These are phyloP conservation scores for Peribolospora baueri DNA, from an alignment of 768 basidiomycete species.

Conservation along the genomic window DNA sequence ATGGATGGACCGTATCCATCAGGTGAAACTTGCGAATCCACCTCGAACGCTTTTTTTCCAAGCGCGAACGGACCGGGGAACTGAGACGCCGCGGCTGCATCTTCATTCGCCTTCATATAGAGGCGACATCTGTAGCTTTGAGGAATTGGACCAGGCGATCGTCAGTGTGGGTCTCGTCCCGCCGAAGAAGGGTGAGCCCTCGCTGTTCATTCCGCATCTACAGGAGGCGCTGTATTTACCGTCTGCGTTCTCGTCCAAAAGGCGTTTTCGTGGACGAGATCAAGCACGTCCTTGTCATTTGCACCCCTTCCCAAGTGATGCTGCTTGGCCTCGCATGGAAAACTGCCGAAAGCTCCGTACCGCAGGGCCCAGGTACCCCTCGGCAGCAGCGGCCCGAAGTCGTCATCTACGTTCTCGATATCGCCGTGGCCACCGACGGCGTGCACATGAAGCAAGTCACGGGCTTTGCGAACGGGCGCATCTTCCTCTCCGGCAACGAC, in stretches of 20 bases:
- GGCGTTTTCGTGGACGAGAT: constrained; percentile 81
- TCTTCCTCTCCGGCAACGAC: constrained; percentile 66
- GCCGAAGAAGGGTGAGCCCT: constrained; percentile 35
- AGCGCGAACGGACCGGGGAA: too few relatives aligned
- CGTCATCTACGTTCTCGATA: constrained; percentile 71
- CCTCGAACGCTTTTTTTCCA: too few relatives aligned
- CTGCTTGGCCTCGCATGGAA: constrained; percentile 44
- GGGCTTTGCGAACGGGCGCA: constrained; percentile 56
- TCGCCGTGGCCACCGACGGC: constrained; percentile 43
- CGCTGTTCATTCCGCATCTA: too few relatives aligned
- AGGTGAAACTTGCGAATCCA: too few relatives aligned
- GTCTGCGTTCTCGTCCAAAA: constrained; percentile 1
- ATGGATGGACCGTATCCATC: too few relatives aligned
- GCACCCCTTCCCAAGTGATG: constrained; percentile 56
- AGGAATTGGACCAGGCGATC: constrained; percentile 73
- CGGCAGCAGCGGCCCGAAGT: constrained; percentile 37
- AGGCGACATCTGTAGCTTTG: constrained; percentile 76
- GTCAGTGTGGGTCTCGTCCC: constrained; percentile 66
- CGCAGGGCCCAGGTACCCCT: constrained; percentile 23
- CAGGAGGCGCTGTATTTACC: too few relatives aligned
- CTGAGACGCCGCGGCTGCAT: not conserved
- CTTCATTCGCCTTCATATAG: constrained; percentile 20
- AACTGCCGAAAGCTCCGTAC: constrained; percentile 27
- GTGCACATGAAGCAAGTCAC: constrained; percentile 65
- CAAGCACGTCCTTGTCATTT: constrained; percentile 62